phyloP scores from a whole-genome alignment of 2,329 filamentous ascomycete species.

The Pleurostoma richardsiae region DNA sequence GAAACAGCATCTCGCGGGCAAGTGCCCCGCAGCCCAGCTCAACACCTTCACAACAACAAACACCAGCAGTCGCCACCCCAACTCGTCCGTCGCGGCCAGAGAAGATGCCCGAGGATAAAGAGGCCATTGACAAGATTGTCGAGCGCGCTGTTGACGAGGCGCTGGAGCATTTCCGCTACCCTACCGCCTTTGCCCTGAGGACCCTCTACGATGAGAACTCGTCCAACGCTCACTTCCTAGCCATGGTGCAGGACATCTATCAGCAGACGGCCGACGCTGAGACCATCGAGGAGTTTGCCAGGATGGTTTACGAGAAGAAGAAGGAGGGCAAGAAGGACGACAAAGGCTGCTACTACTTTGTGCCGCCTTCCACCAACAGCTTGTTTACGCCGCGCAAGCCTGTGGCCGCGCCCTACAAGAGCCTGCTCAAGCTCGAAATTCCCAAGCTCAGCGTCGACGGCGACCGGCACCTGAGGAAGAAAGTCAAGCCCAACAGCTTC shows the following conservation, averaged over 20 bases:
- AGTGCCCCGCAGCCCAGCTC: conserved; percentile 10
- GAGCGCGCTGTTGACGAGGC: conserved; percentile 55
- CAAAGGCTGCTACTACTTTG: conserved; percentile 49
- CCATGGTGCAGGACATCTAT: conserved; percentile 54
- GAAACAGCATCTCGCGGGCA: neutral
- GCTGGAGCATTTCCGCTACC: conserved; percentile 50
- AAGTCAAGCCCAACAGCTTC: conserved; percentile 13
- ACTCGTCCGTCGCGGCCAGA: neutral
- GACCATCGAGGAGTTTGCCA: conserved; percentile 45
- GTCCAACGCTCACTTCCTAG: conserved; percentile 44
- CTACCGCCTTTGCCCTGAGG: conserved; percentile 57
- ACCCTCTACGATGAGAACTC: conserved; percentile 55
- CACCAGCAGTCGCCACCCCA: conserved; percentile 8
- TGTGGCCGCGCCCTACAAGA: conserved; percentile 42
- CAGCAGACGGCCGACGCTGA: conserved; percentile 49
- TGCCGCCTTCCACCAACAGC: conserved; percentile 37
- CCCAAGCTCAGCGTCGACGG: conserved; percentile 13
- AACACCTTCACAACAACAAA: conserved; percentile 8
- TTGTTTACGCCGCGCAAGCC: conserved; percentile 37
- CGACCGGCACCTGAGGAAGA: conserved; percentile 8
- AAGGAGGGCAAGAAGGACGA: conserved; percentile 50
- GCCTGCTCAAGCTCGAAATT: conserved; percentile 38
- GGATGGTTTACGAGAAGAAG: conserved; percentile 49
- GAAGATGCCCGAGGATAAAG: conserved; percentile 28
- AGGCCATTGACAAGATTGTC: conserved; percentile 46